Evolutionary conservation across 495 filamentous ascomycete genomes (phyloP).

Genomic region (Parachaetomium inaequale): DNA sequence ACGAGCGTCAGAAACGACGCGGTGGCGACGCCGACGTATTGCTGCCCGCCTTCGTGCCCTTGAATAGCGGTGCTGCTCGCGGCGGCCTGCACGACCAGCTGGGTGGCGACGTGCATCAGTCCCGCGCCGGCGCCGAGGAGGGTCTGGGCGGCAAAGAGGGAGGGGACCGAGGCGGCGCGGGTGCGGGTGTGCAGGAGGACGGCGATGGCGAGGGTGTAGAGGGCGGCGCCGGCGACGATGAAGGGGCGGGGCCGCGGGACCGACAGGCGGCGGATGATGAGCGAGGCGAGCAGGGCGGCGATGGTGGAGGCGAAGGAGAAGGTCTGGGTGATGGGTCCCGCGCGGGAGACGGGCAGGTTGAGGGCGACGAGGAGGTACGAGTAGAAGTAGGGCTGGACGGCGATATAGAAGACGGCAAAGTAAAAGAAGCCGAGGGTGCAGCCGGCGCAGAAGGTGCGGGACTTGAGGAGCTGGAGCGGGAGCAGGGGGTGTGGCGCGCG

Average conservation of each 20-base stretch:
- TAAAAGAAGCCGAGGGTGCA: constrained; percentile 52
- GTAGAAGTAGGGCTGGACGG: constrained; percentile 57
- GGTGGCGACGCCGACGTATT: constrained; percentile 58
- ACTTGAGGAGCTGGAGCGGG: constrained; percentile 54
- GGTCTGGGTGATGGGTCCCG: constrained; percentile 51
- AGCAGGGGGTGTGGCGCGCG: constrained; percentile 57
- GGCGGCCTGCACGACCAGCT: constrained; percentile 58
- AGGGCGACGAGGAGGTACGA: constrained; percentile 65
- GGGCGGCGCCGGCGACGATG: constrained; percentile 48
- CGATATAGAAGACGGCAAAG: constrained; percentile 62
- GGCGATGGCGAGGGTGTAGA: constrained; percentile 59
- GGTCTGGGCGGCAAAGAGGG: constrained; percentile 65
- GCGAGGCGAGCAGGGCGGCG: constrained; percentile 50
- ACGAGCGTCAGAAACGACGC: constrained; percentile 56
- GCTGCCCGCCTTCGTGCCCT: constrained; percentile 21
- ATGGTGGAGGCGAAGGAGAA: constrained; percentile 53
- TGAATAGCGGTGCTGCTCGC: not conserved
- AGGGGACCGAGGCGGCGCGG: constrained; percentile 45
- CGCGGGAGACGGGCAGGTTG: constrained; percentile 49
- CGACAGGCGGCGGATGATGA: constrained; percentile 51
- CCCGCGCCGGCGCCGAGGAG: constrained; percentile 64
- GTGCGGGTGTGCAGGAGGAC: constrained; percentile 67
- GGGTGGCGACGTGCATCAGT: constrained; percentile 52
- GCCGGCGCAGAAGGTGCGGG: constrained; percentile 61
- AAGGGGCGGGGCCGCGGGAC: constrained; percentile 30